A percentile compares a stretch with the other conserved stretches of the same genome.
Conservation (phyloP, 257 asterid species). For the Thymus mandschuricus region DNA sequence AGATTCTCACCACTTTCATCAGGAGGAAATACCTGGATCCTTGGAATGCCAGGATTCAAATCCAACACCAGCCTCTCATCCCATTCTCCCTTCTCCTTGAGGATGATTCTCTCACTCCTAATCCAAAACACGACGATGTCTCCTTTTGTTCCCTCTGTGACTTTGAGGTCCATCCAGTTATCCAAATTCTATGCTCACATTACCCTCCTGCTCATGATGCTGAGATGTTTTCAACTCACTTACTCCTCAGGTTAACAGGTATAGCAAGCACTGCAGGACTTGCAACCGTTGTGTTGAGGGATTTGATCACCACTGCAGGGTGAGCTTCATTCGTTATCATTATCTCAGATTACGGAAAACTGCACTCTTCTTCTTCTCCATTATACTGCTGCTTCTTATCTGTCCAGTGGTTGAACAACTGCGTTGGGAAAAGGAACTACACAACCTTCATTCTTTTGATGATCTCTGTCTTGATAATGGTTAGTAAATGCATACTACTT, state of each 20-base stretch:
- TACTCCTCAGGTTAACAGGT: constrained; percentile 73
- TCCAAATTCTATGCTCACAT: background rate
- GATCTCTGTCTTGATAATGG: constrained; percentile 85
- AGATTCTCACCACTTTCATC: constrained; percentile 70
- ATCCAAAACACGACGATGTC: constrained; percentile 61
- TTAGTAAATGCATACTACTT: constrained; percentile 31
- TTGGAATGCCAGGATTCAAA: constrained; percentile 51
- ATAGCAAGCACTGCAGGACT: constrained; percentile 96
- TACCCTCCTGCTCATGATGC: background rate
- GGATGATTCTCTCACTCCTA: constrained; percentile 63
- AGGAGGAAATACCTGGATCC: constrained; percentile 86
- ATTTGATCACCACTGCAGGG: constrained; percentile 99
- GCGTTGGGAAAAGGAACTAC: constrained; percentile 96
- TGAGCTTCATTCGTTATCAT: constrained; percentile 33
- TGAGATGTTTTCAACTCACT: background rate
- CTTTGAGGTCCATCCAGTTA: constrained; percentile 60
- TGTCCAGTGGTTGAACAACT: constrained; percentile 95
- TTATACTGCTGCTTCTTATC: constrained; percentile 20
- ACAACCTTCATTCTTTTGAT: constrained; percentile 88
- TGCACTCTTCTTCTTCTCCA: constrained; percentile 15
- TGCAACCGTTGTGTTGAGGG: constrained; percentile 98
- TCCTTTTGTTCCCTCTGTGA: constrained; percentile 90
- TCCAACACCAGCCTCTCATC: constrained; percentile 71
- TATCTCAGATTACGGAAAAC: constrained; percentile 13
- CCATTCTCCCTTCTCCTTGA: constrained; percentile 67